Percentiles rank a stretch among this genome's conserved stretches.
Evolutionary conservation across 2,329 filamentous ascomycete genomes (phyloP).

Genomic region (Coccinonectria pachysandricola): DNA sequence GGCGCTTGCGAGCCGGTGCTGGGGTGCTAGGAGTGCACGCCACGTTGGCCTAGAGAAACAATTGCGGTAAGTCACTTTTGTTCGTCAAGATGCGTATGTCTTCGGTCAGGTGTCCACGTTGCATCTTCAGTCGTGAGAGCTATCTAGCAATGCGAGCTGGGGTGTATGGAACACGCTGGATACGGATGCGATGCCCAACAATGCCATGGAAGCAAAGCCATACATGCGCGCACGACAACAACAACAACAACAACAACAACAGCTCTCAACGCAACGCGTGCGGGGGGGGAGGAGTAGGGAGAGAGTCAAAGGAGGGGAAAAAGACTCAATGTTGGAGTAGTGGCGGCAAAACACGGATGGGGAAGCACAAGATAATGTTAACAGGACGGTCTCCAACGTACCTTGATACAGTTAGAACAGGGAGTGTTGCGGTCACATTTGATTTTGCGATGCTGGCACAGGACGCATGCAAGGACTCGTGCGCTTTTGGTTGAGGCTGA

Average conservation of each 20-base stretch:
- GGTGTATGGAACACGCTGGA: too few relatives aligned
- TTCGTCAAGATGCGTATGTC: background rate
- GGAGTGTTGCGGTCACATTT: conserved; percentile 51
- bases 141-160: too few relatives aligned
- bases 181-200: too few relatives aligned
- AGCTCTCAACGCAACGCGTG: too few relatives aligned
- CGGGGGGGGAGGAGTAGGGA: conserved; percentile 1
- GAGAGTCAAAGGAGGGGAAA: conserved; percentile 1
- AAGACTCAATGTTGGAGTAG: too few relatives aligned
- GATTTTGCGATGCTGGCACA: conserved; percentile 53
- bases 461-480: conserved; percentile 42
- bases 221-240: too few relatives aligned
- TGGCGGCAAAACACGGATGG: too few relatives aligned
- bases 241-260: too few relatives aligned
- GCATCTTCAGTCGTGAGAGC: too few relatives aligned
- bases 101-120: conserved; percentile 6
- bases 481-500: conserved; percentile 30
- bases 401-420: conserved; percentile 51
- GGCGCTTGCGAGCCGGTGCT: conserved; percentile 47
- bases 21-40: conserved; percentile 50
- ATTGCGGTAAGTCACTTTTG: too few relatives aligned
- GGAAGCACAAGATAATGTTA: background rate
- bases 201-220: too few relatives aligned
- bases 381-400: conserved; percentile 20
- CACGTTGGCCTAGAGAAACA: conserved; percentile 42